Percentiles rank a stretch among this genome's conserved stretches.
phyloP scores from a whole-genome alignment of 495 filamentous ascomycete species.

The Tuber melanosporum region DNA sequence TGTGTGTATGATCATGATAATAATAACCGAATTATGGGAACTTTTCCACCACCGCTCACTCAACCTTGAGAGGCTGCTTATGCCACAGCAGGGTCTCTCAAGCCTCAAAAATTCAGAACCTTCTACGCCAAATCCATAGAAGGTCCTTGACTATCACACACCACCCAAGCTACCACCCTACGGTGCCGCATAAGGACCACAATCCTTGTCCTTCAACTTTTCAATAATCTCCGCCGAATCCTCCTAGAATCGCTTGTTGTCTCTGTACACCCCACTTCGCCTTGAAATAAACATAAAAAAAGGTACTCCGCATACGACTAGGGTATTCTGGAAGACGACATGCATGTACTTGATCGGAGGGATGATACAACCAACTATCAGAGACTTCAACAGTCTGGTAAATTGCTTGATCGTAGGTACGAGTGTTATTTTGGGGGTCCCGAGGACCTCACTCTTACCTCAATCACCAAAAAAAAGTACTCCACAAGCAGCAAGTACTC shows the following conservation, averaged over 20 bases:
- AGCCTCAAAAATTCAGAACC: conserved; percentile 2
- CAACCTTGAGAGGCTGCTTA: not conserved
- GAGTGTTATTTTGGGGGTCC: not conserved
- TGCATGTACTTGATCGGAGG: conserved; percentile 1
- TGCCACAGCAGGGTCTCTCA: not conserved
- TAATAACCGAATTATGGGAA: not conserved
- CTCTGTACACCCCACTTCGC: not conserved
- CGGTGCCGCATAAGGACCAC: not conserved
- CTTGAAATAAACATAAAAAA: conserved; percentile 2
- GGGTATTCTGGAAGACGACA: not conserved
- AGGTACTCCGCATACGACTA: conserved; percentile 1
- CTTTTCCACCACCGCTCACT: not conserved
- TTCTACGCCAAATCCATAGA: not conserved
- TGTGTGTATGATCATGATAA: not conserved
- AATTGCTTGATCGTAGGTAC: not conserved
- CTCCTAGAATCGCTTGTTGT: not conserved
- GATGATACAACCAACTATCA: not conserved
- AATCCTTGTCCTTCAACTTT: not conserved
- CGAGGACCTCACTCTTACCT: not conserved
- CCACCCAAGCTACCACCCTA: not conserved
- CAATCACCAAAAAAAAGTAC: not conserved
- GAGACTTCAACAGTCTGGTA: not conserved
- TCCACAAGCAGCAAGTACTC: not conserved
- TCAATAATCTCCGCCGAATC: not conserved
- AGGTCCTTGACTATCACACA: not conserved